These are phyloP conservation scores for Mycena belliarum DNA, from an alignment of 768 basidiomycete genomes.

Conservation along the genomic window DNA sequence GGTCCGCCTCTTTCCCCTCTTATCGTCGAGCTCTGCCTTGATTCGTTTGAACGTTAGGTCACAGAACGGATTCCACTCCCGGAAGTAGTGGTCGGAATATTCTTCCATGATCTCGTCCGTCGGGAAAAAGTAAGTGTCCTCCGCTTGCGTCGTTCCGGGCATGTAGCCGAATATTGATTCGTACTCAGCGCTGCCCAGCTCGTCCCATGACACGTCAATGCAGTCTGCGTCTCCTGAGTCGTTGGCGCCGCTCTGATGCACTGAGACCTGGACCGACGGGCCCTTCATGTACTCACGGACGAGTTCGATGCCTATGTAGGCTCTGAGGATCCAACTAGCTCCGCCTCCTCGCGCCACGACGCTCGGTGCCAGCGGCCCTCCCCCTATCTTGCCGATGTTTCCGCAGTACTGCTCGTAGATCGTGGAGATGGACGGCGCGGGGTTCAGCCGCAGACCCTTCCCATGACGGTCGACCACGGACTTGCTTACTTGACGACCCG, in stretches of 20 bases:
- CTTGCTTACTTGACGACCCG: neutral
- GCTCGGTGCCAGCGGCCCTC: neutral
- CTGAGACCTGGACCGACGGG: neutral
- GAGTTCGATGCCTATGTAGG: neutral
- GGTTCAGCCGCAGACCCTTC: neutral
- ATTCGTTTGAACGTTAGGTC: neutral
- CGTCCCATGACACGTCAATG: neutral
- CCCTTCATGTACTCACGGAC: neutral
- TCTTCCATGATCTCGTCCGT: neutral
- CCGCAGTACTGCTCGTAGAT: neutral
- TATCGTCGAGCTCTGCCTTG: neutral
- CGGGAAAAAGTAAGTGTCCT: neutral
- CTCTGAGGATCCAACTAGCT: neutral
- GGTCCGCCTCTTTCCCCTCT: neutral
- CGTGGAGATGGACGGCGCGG: neutral
- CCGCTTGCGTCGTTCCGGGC: neutral
- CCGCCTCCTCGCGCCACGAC: neutral
- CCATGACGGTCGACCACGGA: neutral
- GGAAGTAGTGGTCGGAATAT: neutral
- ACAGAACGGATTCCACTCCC: slow-evolving; percentile 8
- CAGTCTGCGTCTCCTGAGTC: neutral
- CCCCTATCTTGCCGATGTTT: neutral
- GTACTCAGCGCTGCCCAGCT: neutral
- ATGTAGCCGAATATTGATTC: neutral
- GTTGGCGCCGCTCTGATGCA: neutral